These are phyloP conservation scores for Wickerhamomyces bisporus DNA, from an alignment of 805 yeast species.

Conservation along the genomic window DNA sequence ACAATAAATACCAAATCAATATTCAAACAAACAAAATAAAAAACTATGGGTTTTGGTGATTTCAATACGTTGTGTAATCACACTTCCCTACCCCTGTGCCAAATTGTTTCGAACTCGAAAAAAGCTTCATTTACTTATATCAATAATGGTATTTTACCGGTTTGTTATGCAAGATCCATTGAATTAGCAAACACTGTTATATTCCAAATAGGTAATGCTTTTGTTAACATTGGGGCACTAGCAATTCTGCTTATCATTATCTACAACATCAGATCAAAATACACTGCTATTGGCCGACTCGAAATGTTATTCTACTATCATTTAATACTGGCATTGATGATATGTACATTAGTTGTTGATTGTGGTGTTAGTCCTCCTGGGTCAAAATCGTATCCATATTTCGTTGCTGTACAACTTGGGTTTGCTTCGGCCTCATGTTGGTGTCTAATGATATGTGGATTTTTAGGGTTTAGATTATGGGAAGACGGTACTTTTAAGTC, in stretches of 20 bases:
- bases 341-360: conserved; percentile 73
- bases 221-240: conserved; percentile 74
- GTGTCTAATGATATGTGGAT: conserved; percentile 65
- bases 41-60: conserved; percentile 59
- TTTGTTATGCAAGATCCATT: conserved; percentile 81
- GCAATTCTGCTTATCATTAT: conserved; percentile 62
- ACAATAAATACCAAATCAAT: too few species aligned
- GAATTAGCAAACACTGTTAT: conserved; percentile 88
- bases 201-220: conserved; percentile 83
- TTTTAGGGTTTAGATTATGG: conserved; percentile 86
- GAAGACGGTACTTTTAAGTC: conserved; percentile 83
- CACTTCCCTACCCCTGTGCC: conserved; percentile 76
- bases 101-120: conserved; percentile 55
- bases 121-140: conserved; percentile 25
- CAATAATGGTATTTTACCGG: conserved; percentile 61
- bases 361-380: conserved; percentile 93
- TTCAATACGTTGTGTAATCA: conserved; percentile 55
- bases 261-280: conserved; percentile 74
- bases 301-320: conserved; percentile 79
- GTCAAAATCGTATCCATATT: conserved; percentile 66
- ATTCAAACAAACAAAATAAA: not conserved
- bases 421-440: conserved; percentile 67
- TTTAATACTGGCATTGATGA: conserved; percentile 48
- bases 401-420: conserved; percentile 79
- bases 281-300: conserved; percentile 89